phyloP scores from a whole-genome alignment of 2,329 filamentous ascomycete genomes.

The Sphaerulina vaccinii region DNA sequence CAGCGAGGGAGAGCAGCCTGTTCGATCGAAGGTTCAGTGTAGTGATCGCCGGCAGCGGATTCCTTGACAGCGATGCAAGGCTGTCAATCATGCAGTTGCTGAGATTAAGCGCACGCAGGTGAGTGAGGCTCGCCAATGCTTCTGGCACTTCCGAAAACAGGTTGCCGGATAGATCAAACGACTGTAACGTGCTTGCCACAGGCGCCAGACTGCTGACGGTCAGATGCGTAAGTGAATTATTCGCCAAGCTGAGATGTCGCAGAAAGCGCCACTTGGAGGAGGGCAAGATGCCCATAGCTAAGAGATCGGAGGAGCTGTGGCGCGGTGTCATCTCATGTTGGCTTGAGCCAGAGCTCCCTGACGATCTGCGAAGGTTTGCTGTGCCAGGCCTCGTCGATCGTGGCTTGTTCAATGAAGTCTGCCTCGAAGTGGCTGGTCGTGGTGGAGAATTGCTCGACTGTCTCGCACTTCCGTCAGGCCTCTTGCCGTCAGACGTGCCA shows the following conservation, averaged over 20 bases:
- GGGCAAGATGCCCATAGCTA: slow-evolving; percentile 70
- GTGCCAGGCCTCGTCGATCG: slow-evolving; percentile 55
- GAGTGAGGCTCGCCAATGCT: slow-evolving; percentile 78
- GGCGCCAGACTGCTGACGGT: slow-evolving; percentile 73
- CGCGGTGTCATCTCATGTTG: slow-evolving; percentile 55
- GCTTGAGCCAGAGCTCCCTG: slow-evolving; percentile 86
- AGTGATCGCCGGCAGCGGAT: slow-evolving; percentile 87
- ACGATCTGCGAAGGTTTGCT: slow-evolving; percentile 80
- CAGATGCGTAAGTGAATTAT: slow-evolving; percentile 84
- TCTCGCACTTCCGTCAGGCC: slow-evolving; percentile 35
- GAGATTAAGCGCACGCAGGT: slow-evolving; percentile 87
- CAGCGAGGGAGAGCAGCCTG: slow-evolving; percentile 79
- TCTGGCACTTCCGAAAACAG: slow-evolving; percentile 94
- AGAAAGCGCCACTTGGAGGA: slow-evolving; percentile 92
- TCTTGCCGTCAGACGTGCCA: slow-evolving; percentile 54
- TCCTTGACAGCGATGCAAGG: slow-evolving; percentile 79
- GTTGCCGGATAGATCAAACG: slow-evolving; percentile 88
- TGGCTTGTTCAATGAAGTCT: slow-evolving; percentile 63
- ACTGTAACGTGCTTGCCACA: slow-evolving; percentile 83
- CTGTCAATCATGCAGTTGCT: slow-evolving; percentile 98
- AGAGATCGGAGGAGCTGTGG: slow-evolving; percentile 75
- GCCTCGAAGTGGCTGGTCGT: slow-evolving; percentile 73
- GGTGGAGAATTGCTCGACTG: slow-evolving; percentile 79
- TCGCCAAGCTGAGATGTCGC: slow-evolving; percentile 84
- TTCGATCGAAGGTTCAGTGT: slow-evolving; percentile 90